Evolutionary conservation across 108 stramenopile genomes (phyloP), one percentile per base, ranked within the genome.

Genomic region (Skeletonema marinoi): DNA sequence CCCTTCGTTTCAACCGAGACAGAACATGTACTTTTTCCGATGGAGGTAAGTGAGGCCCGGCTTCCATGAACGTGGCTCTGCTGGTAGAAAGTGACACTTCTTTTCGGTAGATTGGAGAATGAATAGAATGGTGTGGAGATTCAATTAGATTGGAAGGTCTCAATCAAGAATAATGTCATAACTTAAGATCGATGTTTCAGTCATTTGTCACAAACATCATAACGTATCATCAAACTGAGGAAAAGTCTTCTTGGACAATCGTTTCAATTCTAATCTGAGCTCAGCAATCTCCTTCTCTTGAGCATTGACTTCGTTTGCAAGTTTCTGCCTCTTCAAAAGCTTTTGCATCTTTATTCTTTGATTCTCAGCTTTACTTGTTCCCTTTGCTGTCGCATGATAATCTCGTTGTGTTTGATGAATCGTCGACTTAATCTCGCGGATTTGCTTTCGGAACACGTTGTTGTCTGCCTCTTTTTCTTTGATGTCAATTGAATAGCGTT

Each of bases 381-480:
- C 63, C 36, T 64, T 64, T 19, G 63, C 63, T 25, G 25, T 39
- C 8, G 38, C 63, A 39, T 64, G 19, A 29, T 38, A 64, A 17
- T 35, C 17, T 38, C 41, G n/a, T 39, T 64, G 38, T 38, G 63
- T 64, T 38, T 64, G 21, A 35, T 17, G 2, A 3, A 64, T 39
- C 2, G 9, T 13, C 25, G 63, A 38, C 38, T 35, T 35, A 6
- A 17, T 35, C 21, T 38, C 41, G 38, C 63, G 63, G 6, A 64
- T 38, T 36, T 64, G 63, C 32, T 64, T 39, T n/a, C 63, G 63
- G 21, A 64, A 35, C 21, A 21, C 36, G 17, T 10, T 39, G 35
- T 64, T 64, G 6, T 64, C 63, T 19, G 4, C 35, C 19, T 64
- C 63, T 39, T 64, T 64, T 36, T 64, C 41, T 64, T 64, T 64